A percentile compares a stretch with the other conserved stretches of the same genome.
Evolutionary conservation across 352 stramenopile species (phyloP).

Genomic region (Phytophthora litchii): DNA sequence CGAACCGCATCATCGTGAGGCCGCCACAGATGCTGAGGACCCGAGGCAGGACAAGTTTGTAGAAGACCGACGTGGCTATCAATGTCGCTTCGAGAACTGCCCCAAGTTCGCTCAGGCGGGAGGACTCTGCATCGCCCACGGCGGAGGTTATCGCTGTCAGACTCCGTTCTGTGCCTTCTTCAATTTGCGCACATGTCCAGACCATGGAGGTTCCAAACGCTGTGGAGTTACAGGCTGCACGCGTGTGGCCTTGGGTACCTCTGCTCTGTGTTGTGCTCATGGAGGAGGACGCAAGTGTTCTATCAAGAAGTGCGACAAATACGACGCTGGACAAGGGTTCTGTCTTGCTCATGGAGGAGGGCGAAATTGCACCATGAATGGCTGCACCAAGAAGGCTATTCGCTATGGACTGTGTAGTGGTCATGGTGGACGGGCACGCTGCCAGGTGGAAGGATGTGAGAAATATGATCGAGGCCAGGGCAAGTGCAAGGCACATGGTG

Average conservation of each 20-base stretch:
- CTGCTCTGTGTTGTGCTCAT: constrained; percentile 68
- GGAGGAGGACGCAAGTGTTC: constrained; percentile 73
- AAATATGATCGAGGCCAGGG: constrained; percentile 81
- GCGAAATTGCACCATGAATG: constrained; percentile 57
- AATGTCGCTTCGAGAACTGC: constrained; percentile 59
- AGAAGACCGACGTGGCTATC: constrained; percentile 30
- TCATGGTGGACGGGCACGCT: constrained; percentile 74
- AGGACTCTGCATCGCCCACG: constrained; percentile 69
- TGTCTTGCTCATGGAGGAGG: constrained; percentile 80
- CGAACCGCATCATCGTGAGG: not conserved
- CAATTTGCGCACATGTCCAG: constrained; percentile 73
- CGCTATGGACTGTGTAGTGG: constrained; percentile 78
- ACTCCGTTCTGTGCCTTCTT: constrained; percentile 74
- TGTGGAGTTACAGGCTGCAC: constrained; percentile 58
- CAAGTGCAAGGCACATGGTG: constrained; percentile 84
- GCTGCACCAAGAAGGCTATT: constrained; percentile 78
- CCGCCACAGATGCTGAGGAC: not conserved
- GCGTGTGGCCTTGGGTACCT: constrained; percentile 53
- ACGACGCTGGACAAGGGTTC: constrained; percentile 67
- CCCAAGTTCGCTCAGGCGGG: constrained; percentile 67
- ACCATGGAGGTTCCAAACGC: constrained; percentile 76
- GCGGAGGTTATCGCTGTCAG: constrained; percentile 73
- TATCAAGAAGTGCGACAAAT: constrained; percentile 74
- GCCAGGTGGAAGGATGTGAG: constrained; percentile 74
- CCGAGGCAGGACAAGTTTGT: not conserved